Base-by-base conservation (phyloP, 1,139 yeast genomes). In the Arxiozyma heterogenica region DNA sequence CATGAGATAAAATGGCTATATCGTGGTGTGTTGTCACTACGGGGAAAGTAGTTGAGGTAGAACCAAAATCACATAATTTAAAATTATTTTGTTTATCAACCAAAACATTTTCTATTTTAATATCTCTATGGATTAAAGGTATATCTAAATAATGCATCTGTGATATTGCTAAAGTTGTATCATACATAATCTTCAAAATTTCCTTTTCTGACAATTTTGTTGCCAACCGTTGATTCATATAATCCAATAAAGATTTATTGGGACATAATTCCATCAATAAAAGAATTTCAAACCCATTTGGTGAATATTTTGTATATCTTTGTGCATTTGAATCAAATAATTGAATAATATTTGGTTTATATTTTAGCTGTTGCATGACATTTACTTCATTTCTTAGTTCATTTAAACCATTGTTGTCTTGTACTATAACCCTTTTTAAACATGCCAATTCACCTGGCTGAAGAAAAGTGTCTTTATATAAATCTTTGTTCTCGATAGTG, bases 61-160 rank as follows among this genome's bases (percentile, higher is more conserved):
- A 89, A 1, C 99, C 99, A 73, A 93, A 93, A 71, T 93, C 99
- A 68, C 96, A 86, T 44, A 93, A 73, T 69, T 91, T 93, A 70
- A 80, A 94, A 52, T 79, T 79, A 50, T 88, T 86, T 49, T 82
- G 75, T 3, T 75, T 79, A 61, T 89, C 86, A 38, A 93, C 84
- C 58, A 93, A 76, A 7, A 93, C 97, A 68, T 93, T 93, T 70
- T 93, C 99, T 61, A 94, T 91, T 72, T 93, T 93, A 63, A 93
- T 84, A 71, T 93, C 99, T 53, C 98, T 78, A 70, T 93, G 99
- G 46, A 93, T 80, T 62, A 93, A 75, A 1, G 95, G 91, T 15
- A 89, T 91, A 49, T 77, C 76, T 53, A 88, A 71, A 59, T 86
- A 83, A 72, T 93, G 98, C 84, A 95, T 90, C 74, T 84, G 83